Percentiles rank a stretch among this genome's conserved stretches.
Conservation (phyloP, 1,284 basidiomycete genomes). For the Crepidotus sp. region DNA sequence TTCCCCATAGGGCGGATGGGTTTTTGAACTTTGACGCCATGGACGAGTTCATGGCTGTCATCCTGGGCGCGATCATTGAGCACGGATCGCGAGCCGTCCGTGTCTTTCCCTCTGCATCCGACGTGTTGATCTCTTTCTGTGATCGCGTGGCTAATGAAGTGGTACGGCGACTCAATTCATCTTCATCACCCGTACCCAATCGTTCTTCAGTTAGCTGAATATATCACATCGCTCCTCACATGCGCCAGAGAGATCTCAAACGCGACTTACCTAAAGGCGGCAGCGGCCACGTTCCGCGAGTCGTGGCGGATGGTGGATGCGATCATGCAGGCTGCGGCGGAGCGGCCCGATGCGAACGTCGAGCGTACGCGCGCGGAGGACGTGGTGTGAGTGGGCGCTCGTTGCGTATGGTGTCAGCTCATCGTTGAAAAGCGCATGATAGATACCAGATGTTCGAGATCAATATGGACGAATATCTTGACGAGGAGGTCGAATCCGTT, state of each 20-base stretch:
- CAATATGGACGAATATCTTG: constrained; percentile 95
- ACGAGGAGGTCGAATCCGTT: constrained; percentile 83
- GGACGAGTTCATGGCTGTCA: constrained; percentile 79
- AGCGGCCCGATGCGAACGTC: constrained; percentile 27
- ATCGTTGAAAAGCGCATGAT: constrained; percentile 12
- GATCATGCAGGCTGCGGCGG: constrained; percentile 47
- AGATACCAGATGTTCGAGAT: constrained; percentile 90
- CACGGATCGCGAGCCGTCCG: constrained; percentile 76
- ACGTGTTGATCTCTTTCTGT: constrained; percentile 68
- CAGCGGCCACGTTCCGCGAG: constrained; percentile 85
- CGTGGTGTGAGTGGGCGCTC: constrained; percentile 51
- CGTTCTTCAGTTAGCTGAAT: constrained; percentile 54
- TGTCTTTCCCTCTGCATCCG: constrained; percentile 76
- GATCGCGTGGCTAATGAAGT: constrained; percentile 73
- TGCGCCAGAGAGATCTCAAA: constrained; percentile 70
- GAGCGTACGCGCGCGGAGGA: constrained; percentile 59
- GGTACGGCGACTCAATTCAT: constrained; percentile 20
- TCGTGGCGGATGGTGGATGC: constrained; percentile 80
- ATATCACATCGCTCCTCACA: constrained; percentile 70
- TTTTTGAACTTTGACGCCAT: constrained; percentile 82
- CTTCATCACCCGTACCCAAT: neutral
- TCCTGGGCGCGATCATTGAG: constrained; percentile 57
- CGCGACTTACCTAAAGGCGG: constrained; percentile 74
- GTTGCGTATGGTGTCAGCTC: constrained; percentile 14
- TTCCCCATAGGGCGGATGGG: constrained; percentile 29